Percentiles rank a stretch among this genome's conserved stretches.
phyloP scores from a whole-genome alignment of 805 yeast genomes.

The Brettanomyces sp. region DNA sequence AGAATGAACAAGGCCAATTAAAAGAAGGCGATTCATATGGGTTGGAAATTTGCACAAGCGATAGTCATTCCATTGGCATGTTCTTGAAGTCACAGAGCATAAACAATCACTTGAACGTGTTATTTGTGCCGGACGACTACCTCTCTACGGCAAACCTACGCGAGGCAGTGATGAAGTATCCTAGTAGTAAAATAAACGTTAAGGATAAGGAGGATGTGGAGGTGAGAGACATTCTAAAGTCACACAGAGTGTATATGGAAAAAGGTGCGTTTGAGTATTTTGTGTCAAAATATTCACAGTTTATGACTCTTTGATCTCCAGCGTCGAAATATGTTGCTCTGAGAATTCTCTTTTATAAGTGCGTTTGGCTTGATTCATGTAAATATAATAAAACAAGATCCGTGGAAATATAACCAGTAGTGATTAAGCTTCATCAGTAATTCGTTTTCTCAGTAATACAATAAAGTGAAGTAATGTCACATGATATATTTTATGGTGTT shows the following conservation, averaged over 20 bases:
- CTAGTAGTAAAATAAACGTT: slow-evolving; percentile 46
- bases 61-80: slow-evolving; percentile 20
- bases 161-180: slow-evolving; percentile 43
- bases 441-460: too few species aligned
- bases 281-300: slow-evolving; percentile 14
- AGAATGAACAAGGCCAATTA: slow-evolving; percentile 5
- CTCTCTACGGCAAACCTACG: slow-evolving; percentile 42
- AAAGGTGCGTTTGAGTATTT: slow-evolving; percentile 60
- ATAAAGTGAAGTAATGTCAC: too few species aligned
- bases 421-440: too few species aligned
- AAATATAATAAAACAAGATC: background rate
- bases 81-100: slow-evolving; percentile 42
- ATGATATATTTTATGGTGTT: too few species aligned
- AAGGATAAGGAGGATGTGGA: slow-evolving; percentile 69
- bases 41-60: slow-evolving; percentile 21
- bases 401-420: too few species aligned
- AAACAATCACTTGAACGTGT: slow-evolving; percentile 37
- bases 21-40: slow-evolving; percentile 18
- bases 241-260: slow-evolving; percentile 69
- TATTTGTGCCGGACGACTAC: slow-evolving; percentile 56
- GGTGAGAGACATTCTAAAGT: slow-evolving; percentile 75
- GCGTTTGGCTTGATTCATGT: background rate
- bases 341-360: too few species aligned
- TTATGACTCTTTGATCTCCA: background rate
- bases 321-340: too few species aligned